Evolutionary conservation across 164 flowering plant species (phyloP), one percentile per base, ranked within the genome.

Genomic region (Vitis rotundifolia): DNA sequence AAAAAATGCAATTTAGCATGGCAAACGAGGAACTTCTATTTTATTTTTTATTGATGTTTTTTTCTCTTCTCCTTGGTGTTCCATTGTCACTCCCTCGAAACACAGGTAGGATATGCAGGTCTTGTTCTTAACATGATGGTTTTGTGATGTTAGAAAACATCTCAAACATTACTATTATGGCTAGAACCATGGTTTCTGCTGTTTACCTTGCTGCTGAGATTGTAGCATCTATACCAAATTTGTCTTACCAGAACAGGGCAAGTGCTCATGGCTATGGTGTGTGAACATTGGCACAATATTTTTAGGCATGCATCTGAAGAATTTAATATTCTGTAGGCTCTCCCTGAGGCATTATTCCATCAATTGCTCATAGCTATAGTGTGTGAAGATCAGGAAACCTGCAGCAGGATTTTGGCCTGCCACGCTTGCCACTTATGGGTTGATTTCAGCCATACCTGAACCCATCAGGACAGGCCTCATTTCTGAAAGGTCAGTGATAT

Each of bases 311-410:
- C 48, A 19, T 37, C 9, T 44, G 1, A 13, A 12, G 5, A 19
- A 10, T 14, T 18, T 12, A 11, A 9, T 37, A 18, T 22, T 57
- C 6, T 64, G n/a, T 18, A 74, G 77, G 66, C 73, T 52, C 64
- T 72, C 58, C 77, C 77, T n/a, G 77, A 69, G 60, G 70, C 77
- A 52, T 29, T 74, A 22, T 74, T 74, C 61, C 70, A 69, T 64
- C 77, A 74, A 18, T 22, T 74, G 53, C 77, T 74, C 8, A 14
- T 56, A 19, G 72, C 77, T 29, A 22, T 69, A 73, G 65, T 74
- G 57, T 51, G n/a, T 67, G 53, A 65, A 57, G 77, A 74, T 62
- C 73, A 69, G 28, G 73, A 74, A 69, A 47, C 73, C 31, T 22
- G 26, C 26, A 22, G 26, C 2, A 22, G 26, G 26, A 22, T 22